Evolutionary conservation across 2,329 filamentous ascomycete genomes (phyloP).

Genomic region (Ophiocordyceps camponoti-leonardi): DNA sequence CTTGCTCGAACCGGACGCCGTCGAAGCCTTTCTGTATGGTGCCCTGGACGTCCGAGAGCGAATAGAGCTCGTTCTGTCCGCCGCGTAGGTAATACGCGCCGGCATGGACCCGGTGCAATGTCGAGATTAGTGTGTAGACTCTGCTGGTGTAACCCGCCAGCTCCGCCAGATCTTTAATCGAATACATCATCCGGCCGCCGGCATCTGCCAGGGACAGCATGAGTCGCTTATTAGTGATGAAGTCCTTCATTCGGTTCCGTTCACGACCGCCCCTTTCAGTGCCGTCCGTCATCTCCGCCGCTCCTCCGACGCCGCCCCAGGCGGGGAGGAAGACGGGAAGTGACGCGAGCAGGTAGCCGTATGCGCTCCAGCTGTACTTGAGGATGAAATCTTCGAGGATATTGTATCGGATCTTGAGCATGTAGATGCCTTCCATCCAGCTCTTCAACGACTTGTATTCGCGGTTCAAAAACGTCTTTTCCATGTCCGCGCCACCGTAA

Average conservation of each 20-base stretch:
- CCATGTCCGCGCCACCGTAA: conserved; percentile 88
- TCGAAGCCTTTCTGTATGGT: conserved; percentile 92
- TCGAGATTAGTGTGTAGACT: conserved; percentile 90
- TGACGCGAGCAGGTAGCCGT: conserved; percentile 85
- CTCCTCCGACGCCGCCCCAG: conserved; percentile 73
- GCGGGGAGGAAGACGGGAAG: conserved; percentile 87
- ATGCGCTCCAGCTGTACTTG: conserved; percentile 97
- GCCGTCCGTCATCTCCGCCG: conserved; percentile 43
- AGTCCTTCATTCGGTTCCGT: conserved; percentile 85
- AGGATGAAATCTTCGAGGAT: conserved; percentile 97
- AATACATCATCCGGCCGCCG: conserved; percentile 98
- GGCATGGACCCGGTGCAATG: conserved; percentile 83
- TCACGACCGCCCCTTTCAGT: conserved; percentile 43
- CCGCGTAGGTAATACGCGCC: conserved; percentile 60
- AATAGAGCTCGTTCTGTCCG: conserved; percentile 66
- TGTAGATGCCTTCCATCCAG: conserved; percentile 98
- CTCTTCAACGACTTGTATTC: conserved; percentile 85
- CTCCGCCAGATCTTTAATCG: conserved; percentile 93
- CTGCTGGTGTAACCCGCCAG: conserved; percentile 90
- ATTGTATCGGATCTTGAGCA: conserved; percentile 94
- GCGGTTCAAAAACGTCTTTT: conserved; percentile 78
- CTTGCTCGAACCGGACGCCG: conserved; percentile 80
- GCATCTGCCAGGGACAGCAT: conserved; percentile 96
- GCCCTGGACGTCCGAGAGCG: conserved; percentile 78
- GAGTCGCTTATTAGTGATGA: conserved; percentile 96